Evolutionary conservation across 2,329 filamentous ascomycete species (phyloP).

Genomic region (Emmonsiellopsis sp.): DNA sequence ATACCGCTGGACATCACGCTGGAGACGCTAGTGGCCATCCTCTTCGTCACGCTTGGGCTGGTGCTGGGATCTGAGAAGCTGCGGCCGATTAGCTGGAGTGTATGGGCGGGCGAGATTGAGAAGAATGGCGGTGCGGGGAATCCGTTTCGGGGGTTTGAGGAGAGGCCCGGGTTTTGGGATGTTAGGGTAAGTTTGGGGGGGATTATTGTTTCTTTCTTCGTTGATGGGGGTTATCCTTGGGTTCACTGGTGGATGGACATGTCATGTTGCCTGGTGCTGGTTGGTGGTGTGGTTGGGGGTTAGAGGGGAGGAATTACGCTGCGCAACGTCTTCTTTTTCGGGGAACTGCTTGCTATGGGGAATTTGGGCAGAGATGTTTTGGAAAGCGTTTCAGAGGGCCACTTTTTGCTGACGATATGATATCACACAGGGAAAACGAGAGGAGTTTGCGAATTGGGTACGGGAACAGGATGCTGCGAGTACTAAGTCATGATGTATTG

Average conservation of each 20-base stretch:
- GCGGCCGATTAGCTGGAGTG: constrained; percentile 81
- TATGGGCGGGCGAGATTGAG: constrained; percentile 62
- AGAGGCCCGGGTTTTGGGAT: constrained; percentile 76
- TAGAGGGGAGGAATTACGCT: neutral
- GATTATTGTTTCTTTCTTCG: constrained; percentile 1
- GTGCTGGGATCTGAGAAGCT: constrained; percentile 68
- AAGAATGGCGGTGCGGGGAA: constrained; percentile 62
- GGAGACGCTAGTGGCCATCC: constrained; percentile 72
- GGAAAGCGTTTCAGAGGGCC: neutral
- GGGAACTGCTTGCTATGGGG: too few species aligned
- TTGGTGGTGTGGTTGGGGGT: neutral
- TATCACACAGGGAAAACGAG: constrained; percentile 47
- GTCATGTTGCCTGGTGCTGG: neutral
- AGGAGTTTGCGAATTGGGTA: constrained; percentile 71
- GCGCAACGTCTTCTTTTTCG: neutral
- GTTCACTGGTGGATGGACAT: neutral
- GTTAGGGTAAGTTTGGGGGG: constrained; percentile 55
- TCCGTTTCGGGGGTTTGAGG: constrained; percentile 70
- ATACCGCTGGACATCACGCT: constrained; percentile 80
- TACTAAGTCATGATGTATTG: constrained; percentile 13
- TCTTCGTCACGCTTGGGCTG: constrained; percentile 74
- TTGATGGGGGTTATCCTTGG: neutral
- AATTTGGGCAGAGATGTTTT: neutral
- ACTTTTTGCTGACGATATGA: constrained; percentile 11
- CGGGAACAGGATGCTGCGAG: constrained; percentile 27